Evolutionary conservation across 1,284 basidiomycete species (phyloP), one percentile per base, ranked within the genome.

Genomic region (Apiotrichum porosum): DNA sequence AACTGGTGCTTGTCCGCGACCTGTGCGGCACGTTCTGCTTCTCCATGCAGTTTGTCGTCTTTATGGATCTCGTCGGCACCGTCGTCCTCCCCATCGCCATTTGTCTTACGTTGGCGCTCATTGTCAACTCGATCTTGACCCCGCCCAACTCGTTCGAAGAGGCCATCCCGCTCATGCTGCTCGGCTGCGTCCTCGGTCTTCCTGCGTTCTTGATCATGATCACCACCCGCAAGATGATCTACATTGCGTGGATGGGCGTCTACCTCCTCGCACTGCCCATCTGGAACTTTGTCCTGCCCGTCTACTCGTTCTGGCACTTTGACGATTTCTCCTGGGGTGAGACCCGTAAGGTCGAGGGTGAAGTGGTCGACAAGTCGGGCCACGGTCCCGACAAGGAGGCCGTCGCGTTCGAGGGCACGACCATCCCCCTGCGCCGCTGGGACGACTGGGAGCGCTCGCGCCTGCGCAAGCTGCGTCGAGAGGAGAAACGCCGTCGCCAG

Each of bases 371-470:
- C 39, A 81, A 83, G 56, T 23, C 54, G 0, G 54, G 54, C 23
- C 84, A 81, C 9, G 63, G 64, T 19, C 91, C 95, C 63, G 81
- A 79, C 17, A 83, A 83, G 26, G 81, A 78, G 40, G 78, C 75
- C n/a, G 76, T 75, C 5, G 61, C 71, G 6, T 76, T 78, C 36
- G 77, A 80, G 38, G 83, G 80, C 1, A 75, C 78, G 35, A 81
- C 80, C 0, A 83, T 98, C 22, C 92, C 95, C 0, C 75, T 97
- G 64, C 83, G 95, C 32, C 80, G 93, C 48, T 99, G 95, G 95
- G 93, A 98, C 73, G 95, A 98, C 65, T 99, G 95, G 95, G 95
- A 99, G 71, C 83, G 92, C 33, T 94, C 89, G n/a, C 81, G 94
- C 30, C 77, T 97, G 44, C 86, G 93, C 52, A 97, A 97, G 75